Base-by-base conservation (phyloP, 257 asterid genomes). In the Ilex asprella region DNA sequence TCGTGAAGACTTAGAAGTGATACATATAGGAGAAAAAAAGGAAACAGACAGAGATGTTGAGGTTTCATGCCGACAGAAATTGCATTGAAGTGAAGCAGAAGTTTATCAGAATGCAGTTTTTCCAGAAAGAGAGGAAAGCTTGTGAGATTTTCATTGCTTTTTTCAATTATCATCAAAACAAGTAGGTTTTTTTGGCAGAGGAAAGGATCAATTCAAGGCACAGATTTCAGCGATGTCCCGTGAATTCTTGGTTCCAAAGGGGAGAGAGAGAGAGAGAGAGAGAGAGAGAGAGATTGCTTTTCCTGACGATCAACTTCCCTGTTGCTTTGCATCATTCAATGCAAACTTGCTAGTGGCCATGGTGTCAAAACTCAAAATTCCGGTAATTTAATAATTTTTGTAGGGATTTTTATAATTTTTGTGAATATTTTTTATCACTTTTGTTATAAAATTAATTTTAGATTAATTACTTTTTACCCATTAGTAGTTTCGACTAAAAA, bases 161-260 rank as follows among this genome's bases (percentile, higher is more conserved):
- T 30, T 66, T 30, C 52, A n/a, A 55, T 50, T 67, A 70, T 73
- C 70, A 73, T 62, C 60, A 65, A 79, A 70, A 69, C 39, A 70
- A 67, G 75, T 30, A 30, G 41, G 69, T 65, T 69, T 6, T 6
- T 53, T 10, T 73, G 74, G 78, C 55, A 54, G 71, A 70, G 68
- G 2, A 41, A 81, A 69, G 57, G 74, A 59, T 75, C 78, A 77
- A 78, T 70, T 65, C 78, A 67, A 72, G 64, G 73, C 56, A 72
- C 56, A 66, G 58, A 60, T 64, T 61, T 75, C 79, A 79, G 73
- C 79, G 76, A 55, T 56, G 73, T 66, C 87, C 43, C 84, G 87
- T 82, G 87, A 82, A 44, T 70, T 63, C 46, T 67, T 71, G 78
- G 73, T 75, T 78, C 64, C 44, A 57, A 62, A 78, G 63, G 41